Evolutionary conservation across 306 rosid species (phyloP), one percentile per base, ranked within the genome.

Genomic region (Sesbania bispinosa): DNA sequence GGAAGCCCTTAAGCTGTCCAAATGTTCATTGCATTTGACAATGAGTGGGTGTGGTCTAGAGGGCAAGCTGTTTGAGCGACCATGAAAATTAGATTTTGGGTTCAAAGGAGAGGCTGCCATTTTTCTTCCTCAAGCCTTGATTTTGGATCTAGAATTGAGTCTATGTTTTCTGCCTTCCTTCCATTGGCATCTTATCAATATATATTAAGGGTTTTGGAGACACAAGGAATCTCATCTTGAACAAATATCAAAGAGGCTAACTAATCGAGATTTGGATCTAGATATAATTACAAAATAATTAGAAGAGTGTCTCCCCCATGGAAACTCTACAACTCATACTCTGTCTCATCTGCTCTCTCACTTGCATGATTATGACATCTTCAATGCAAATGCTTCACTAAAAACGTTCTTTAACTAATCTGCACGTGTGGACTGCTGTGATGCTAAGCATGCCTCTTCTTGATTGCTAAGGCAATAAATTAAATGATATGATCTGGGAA

Each of bases 81-180:
- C 65, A 14, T 77, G 72, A 3, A 9, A 42, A 32, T 7, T 13
- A 11, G 63, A 63, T 33, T 71, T 78, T 71, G 42, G 1, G n/a
- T 63, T 78, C 20, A 71, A 53, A 63, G 46, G 55, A 73, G 75
- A 73, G 1, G 74, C 24, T 39, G 72, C 67, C 83, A 79, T 79
- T 73, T 79, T 64, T 4, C 4, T 36, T 10, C 10, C 5, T 67
- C 4, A 80, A 68, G 61, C 36, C 19, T 79, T 58, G 24, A 14
- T 39, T 33, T 35, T 79, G 69, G 64, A 54, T 63, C 62, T 64
- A n/a, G n/a, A n/a, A n/a, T n/a, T n/a, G n/a, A n/a, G n/a, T n/a
- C n/a, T n/a, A n/a, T n/a, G n/a, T n/a, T n/a, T n/a, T n/a, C n/a
- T n/a, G n/a, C n/a, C n/a, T 64, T 39, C 2, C 57, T 45, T 75